phyloP scores from a whole-genome alignment of 1,139 yeast genomes.

The Suhomyces anneliseae region DNA sequence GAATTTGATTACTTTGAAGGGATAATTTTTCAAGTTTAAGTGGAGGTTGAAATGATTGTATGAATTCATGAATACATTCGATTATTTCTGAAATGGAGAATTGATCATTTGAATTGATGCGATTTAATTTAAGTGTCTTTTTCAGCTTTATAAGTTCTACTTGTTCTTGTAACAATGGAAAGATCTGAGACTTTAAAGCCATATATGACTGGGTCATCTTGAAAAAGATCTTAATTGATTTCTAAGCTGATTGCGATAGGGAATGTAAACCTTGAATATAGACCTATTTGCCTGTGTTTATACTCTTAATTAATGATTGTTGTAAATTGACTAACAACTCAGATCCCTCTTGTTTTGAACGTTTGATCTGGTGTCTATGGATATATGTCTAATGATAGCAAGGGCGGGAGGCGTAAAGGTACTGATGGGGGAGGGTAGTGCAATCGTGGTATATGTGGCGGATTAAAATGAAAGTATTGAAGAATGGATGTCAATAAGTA shows the following conservation, averaged over 20 bases:
- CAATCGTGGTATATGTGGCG: too few species aligned
- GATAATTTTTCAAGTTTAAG: constrained; percentile 52
- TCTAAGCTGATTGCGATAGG: neutral
- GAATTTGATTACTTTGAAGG: constrained; percentile 51
- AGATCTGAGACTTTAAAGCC: constrained; percentile 9
- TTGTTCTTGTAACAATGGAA: constrained; percentile 18
- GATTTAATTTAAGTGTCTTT: constrained; percentile 16
- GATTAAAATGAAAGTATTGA: too few species aligned
- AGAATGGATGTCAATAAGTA: too few species aligned
- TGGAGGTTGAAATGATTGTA: constrained; percentile 24
- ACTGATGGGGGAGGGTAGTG: too few species aligned
- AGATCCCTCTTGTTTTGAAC: too few species aligned
- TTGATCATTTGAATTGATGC: constrained; percentile 6
- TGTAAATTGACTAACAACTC: too few species aligned
- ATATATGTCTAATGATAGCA: too few species aligned
- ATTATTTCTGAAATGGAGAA: constrained; percentile 14
- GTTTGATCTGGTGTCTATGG: too few species aligned
- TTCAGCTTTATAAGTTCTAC: constrained; percentile 17
- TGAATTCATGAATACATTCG: constrained; percentile 18
- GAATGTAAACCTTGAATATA: too few species aligned
- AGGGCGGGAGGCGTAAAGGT: too few species aligned
- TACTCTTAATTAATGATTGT: too few species aligned
- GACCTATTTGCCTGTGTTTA: too few species aligned
- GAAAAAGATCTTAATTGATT: neutral
- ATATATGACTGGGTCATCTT: constrained; percentile 8